Conservation (phyloP, 2,329 filamentous ascomycete genomes). For the Ascosphaera apis region DNA sequence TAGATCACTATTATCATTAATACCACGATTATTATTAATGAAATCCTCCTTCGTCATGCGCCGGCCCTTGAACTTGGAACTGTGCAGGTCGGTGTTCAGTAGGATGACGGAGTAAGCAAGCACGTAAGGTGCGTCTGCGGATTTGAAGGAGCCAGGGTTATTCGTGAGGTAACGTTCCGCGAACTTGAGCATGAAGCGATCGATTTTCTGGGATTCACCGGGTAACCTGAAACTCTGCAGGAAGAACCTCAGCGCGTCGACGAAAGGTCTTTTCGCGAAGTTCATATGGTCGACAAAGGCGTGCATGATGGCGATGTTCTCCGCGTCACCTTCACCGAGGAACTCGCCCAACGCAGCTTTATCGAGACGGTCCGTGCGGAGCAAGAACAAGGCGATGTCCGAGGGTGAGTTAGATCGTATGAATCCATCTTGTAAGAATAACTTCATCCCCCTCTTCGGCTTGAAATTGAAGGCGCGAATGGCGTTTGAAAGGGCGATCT, state of each 20-base stretch:
- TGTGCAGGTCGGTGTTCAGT: slow-evolving; percentile 91
- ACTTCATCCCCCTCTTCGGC: slow-evolving; percentile 77
- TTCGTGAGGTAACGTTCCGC: slow-evolving; percentile 85
- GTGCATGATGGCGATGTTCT: slow-evolving; percentile 95
- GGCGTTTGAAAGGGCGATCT: slow-evolving; percentile 75
- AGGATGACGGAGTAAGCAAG: slow-evolving; percentile 90
- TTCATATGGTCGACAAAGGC: slow-evolving; percentile 93
- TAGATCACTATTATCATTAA: slow-evolving; percentile 87
- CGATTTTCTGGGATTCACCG: slow-evolving; percentile 94
- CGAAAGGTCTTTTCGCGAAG: slow-evolving; percentile 74
- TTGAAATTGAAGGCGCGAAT: slow-evolving; percentile 95
- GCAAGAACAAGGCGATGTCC: slow-evolving; percentile 65
- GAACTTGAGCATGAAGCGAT: slow-evolving; percentile 98
- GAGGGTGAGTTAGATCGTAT: slow-evolving; percentile 55
- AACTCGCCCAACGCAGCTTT: slow-evolving; percentile 88
- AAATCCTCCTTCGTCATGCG: slow-evolving; percentile 95
- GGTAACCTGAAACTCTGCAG: slow-evolving; percentile 86
- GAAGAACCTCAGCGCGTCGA: slow-evolving; percentile 76
- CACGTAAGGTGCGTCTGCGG: slow-evolving; percentile 93
- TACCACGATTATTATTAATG: slow-evolving; percentile 96
- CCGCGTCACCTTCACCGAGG: slow-evolving; percentile 74
- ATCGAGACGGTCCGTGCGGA: slow-evolving; percentile 62
- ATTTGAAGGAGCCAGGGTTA: slow-evolving; percentile 93
- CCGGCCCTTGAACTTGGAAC: slow-evolving; percentile 52
- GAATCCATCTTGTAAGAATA: slow-evolving; percentile 63